Base-by-base conservation (phyloP, 2,329 filamentous ascomycete species). In the Penicillium sp. region DNA sequence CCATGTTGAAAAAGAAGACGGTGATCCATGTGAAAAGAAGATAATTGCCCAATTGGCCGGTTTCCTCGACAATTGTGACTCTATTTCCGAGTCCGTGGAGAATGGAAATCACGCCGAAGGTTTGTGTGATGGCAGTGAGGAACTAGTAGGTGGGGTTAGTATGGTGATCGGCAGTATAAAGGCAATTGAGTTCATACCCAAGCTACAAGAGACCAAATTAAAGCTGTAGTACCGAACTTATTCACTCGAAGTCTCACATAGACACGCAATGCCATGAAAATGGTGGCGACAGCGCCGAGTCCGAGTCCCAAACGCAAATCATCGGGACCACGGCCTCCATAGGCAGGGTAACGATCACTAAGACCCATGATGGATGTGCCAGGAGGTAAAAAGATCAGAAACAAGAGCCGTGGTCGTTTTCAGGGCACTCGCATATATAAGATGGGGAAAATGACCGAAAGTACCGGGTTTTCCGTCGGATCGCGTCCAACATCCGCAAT, bases 1-100 rank as follows among this genome's bases (percentile, higher is more conserved):
- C 62, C 33, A 64, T 45, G 33, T 64, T 64, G 49, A 64, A 64
- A 33, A 64, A 64, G 43, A 64, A 64, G 11, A 64, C 62, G 5
- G 62, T 64, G 24, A 63, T 56, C 62, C 62, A 64, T 19, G 62
- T 64, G 37, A 60, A 64, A 2, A 63, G 53, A 27, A 64, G 59
- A 45, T 61, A 64, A 26, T 63, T 62, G 49, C 56, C 54, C 24
- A 64, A 31, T 46, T 64, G 51, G 24, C 57, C 59, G 3, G 43
- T 52, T 48, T 58, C 45, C 13, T 43, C 24, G 16, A 64, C 57
- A 27, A 60, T 8, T 14, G 46, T 47, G 22, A 64, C 53, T 24
- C 55, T 56, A 27, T 64, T 64, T 45, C 62, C 62, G 9, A 64
- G 59, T n/a, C 62, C 62, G 16, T 64, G 62, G 21, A 63, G 57